These are phyloP conservation scores for Sideroxylon spinosum DNA, from an alignment of 179 eudicot species.

Conservation along the genomic window DNA sequence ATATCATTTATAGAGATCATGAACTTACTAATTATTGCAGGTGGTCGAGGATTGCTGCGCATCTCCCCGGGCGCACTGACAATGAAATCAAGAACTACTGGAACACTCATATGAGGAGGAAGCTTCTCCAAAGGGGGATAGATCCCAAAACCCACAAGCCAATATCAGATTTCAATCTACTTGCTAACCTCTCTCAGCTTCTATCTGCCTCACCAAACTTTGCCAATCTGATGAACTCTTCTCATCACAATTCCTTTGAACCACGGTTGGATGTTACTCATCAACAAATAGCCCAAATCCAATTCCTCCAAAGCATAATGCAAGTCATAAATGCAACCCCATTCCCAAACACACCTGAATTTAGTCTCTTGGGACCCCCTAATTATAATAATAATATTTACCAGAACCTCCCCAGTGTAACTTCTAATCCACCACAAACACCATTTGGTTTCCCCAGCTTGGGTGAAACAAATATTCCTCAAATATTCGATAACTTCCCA, in stretches of 20 bases:
- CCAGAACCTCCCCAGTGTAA: not conserved
- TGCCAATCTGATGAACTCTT: slow-evolving; percentile 26
- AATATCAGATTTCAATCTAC: slow-evolving; percentile 39
- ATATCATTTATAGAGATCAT: too few relatives aligned
- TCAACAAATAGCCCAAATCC: slow-evolving; percentile 38
- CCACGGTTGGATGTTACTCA: slow-evolving; percentile 30
- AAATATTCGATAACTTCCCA: slow-evolving; percentile 1
- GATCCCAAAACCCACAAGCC: slow-evolving; percentile 59
- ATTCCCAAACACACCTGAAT: not conserved
- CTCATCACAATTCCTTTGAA: slow-evolving; percentile 26
- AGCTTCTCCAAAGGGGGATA: slow-evolving; percentile 45
- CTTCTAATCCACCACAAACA: not conserved
- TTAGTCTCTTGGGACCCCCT: not conserved
- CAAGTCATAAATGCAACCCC: slow-evolving; percentile 15
- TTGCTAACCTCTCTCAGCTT: slow-evolving; percentile 43
- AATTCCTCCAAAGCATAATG: slow-evolving; percentile 42
- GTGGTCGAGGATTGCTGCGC: slow-evolving; percentile 61
- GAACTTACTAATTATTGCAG: slow-evolving; percentile 17
- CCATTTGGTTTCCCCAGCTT: slow-evolving; percentile 5
- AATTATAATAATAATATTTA: not conserved
- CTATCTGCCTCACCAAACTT: slow-evolving; percentile 30
- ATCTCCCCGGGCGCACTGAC: slow-evolving; percentile 59
- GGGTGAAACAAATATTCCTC: not conserved
- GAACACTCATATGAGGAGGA: slow-evolving; percentile 58
- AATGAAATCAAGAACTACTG: slow-evolving; percentile 59